These are phyloP conservation scores for Termitomyces sp. DNA, from an alignment of 768 basidiomycete genomes.

Conservation along the genomic window DNA sequence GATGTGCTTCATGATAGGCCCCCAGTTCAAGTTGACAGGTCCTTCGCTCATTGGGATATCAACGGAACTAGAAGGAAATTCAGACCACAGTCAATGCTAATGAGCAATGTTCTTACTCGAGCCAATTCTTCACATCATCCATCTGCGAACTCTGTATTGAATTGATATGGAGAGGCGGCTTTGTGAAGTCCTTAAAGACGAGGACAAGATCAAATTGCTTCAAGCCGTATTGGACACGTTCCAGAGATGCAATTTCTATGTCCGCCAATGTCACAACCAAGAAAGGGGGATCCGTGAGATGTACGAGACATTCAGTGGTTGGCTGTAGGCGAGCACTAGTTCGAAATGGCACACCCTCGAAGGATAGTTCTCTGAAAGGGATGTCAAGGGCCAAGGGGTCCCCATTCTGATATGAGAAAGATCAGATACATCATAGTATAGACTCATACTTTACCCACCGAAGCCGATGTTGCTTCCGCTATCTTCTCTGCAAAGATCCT, in stretches of 20 bases:
- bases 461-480: constrained; percentile 72
- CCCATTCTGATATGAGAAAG: constrained; percentile 38
- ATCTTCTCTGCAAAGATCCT: constrained; percentile 91
- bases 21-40: constrained; percentile 97
- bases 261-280: constrained; percentile 91
- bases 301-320: constrained; percentile 94
- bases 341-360: constrained; percentile 94
- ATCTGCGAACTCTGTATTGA: constrained; percentile 87
- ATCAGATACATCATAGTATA: background rate
- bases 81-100: constrained; percentile 5
- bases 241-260: constrained; percentile 94
- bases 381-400: constrained; percentile 91
- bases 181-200: constrained; percentile 94
- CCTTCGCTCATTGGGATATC: constrained; percentile 96
- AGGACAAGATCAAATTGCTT: constrained; percentile 98
- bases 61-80: constrained; percentile 61
- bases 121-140: constrained; percentile 98
- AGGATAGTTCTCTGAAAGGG: constrained; percentile 95
- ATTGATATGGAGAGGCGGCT: constrained; percentile 90
- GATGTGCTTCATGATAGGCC: constrained; percentile 97
- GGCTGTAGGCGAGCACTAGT: constrained; percentile 94
- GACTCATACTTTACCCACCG: constrained; percentile 41
- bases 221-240: constrained; percentile 93
- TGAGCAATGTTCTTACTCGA: constrained; percentile 60
- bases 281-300: constrained; percentile 94